A percentile compares a stretch with the other conserved stretches of the same genome.
phyloP scores from a whole-genome alignment of 176 grass and related monocot genomes.

The Tillandsia leiboldiana region DNA sequence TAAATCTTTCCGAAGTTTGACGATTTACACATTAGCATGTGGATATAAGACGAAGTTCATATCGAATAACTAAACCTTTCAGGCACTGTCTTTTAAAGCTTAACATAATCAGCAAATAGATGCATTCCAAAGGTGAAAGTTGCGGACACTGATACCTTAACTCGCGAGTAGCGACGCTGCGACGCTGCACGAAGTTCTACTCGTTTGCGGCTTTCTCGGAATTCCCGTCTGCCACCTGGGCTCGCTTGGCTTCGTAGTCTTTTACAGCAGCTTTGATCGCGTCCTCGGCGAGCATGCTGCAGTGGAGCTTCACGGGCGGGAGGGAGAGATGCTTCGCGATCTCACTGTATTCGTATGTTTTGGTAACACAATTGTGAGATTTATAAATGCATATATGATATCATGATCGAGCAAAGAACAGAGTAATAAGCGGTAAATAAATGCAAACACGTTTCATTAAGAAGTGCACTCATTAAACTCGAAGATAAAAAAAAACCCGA shows the following conservation, averaged over 20 bases:
- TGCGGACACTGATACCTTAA: not conserved
- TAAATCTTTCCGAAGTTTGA: too few relatives aligned
- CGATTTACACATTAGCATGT: too few relatives aligned
- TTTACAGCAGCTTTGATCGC: constrained; percentile 84
- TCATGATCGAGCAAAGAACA: too few relatives aligned
- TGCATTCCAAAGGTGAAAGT: not conserved
- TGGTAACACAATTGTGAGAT: not conserved
- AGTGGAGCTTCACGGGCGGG: constrained; percentile 89
- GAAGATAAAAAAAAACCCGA: too few relatives aligned
- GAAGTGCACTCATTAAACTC: too few relatives aligned
- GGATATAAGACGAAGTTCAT: too few relatives aligned
- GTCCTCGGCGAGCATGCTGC: constrained; percentile 97
- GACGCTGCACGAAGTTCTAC: not conserved
- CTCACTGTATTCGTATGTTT: constrained; percentile 31
- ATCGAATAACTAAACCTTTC: too few relatives aligned
- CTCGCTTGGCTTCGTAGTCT: constrained; percentile 71
- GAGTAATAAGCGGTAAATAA: too few relatives aligned
- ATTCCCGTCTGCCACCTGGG: constrained; percentile 15
- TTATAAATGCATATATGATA: not conserved
- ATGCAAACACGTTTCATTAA: too few relatives aligned
- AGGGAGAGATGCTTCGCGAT: constrained; percentile 86
- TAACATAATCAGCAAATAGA: not conserved
- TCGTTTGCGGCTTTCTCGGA: not conserved
- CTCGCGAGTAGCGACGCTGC: not conserved
- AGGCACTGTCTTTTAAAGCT: too few relatives aligned